Conservation (phyloP, 225 moss, liverwort and hornwort species). For the Bryoerythrophyllum caledonicum region DNA sequence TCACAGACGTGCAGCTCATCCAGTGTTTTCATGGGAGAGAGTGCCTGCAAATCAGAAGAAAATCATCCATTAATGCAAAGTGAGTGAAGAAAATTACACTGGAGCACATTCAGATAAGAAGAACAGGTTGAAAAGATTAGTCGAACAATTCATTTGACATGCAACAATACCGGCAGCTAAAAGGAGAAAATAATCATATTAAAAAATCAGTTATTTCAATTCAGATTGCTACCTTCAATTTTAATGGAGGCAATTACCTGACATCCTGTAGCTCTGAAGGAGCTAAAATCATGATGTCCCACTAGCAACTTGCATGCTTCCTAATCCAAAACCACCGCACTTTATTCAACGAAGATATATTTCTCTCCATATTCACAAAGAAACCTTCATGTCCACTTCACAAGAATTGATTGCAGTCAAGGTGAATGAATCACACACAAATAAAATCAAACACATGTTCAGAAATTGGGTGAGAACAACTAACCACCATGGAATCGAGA, state of each 20-base stretch:
- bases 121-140: background rate
- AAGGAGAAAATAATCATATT: background rate
- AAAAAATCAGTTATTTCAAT: background rate
- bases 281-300: constrained; percentile 92
- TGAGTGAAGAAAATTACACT: background rate
- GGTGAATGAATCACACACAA: background rate
- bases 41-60: constrained; percentile 56
- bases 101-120: background rate
- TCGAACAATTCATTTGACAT: constrained; percentile 2
- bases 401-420: background rate
- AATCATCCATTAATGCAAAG: background rate
- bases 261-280: constrained; percentile 87
- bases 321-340: constrained; percentile 33
- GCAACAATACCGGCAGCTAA: too few relatives aligned
- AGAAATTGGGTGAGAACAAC: constrained; percentile 25
- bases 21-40: constrained; percentile 77
- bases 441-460: background rate
- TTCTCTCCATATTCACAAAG: constrained; percentile 14
- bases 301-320: constrained; percentile 78
- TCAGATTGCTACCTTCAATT: background rate
- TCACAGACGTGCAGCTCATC: constrained; percentile 89
- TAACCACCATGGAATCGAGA: constrained; percentile 76
- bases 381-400: background rate
- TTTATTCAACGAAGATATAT: background rate
- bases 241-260: constrained; percentile 52